These are phyloP conservation scores for Zygosaccharomyces sapae DNA, from an alignment of 1,139 yeast genomes.

Conservation along the genomic window DNA sequence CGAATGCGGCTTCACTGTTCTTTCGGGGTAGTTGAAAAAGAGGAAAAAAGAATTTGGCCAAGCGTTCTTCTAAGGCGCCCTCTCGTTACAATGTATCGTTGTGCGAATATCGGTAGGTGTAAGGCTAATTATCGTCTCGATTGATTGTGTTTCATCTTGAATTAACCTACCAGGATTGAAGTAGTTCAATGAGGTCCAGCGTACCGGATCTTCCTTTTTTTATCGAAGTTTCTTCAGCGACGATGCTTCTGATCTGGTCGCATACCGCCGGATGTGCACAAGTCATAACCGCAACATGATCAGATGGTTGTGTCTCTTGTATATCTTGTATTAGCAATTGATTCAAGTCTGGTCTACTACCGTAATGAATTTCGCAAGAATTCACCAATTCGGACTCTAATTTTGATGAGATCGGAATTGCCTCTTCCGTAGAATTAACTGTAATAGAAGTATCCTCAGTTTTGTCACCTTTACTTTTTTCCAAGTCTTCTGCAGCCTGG, in stretches of 20 bases:
- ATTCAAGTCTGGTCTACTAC: conserved; percentile 41
- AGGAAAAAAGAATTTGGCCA: background rate
- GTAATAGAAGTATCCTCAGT: background rate
- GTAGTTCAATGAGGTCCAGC: conserved; percentile 15
- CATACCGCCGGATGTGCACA: conserved; percentile 51
- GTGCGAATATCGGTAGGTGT: no score
- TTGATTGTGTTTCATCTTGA: no score
- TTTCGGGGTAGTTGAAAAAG: background rate
- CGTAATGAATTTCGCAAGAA: background rate
- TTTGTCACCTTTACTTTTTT: background rate
- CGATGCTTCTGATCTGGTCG: conserved; percentile 42
- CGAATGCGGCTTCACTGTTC: background rate
- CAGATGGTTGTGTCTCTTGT: conserved; percentile 31
- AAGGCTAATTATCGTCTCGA: no score
- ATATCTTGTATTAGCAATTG: conserved; percentile 38
- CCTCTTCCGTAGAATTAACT: background rate
- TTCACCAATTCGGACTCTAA: background rate
- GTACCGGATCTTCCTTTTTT: conserved; percentile 8
- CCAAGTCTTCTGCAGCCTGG: background rate
- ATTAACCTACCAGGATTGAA: conserved; percentile 15
- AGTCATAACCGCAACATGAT: conserved; percentile 44
- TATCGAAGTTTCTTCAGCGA: conserved; percentile 24
- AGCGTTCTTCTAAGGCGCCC: no score
- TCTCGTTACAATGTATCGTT: no score
- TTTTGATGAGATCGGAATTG: background rate